Percentiles rank a stretch among this genome's conserved stretches.
phyloP scores from a whole-genome alignment of 2,329 filamentous ascomycete species.

The Leptographium wingfieldii region DNA sequence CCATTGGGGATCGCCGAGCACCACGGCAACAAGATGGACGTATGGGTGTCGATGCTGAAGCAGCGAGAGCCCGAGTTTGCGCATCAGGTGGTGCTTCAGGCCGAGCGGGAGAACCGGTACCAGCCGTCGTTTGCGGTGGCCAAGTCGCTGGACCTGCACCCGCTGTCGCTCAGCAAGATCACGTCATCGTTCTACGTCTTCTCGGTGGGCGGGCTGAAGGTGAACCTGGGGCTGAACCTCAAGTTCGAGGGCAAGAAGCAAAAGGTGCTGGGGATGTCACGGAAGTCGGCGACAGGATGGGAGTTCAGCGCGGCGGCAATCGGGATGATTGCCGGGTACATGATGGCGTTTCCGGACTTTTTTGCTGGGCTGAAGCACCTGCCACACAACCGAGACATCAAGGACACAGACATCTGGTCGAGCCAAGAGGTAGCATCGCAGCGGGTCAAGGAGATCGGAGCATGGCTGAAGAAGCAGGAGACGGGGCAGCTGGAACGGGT shows the following conservation, averaged over 20 bases:
- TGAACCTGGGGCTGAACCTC: constrained; percentile 88
- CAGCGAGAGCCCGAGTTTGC: constrained; percentile 73
- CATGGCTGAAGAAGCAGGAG: constrained; percentile 86
- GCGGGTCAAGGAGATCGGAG: constrained; percentile 85
- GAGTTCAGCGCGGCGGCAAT: constrained; percentile 85
- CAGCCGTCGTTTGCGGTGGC: constrained; percentile 83
- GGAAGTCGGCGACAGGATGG: constrained; percentile 78
- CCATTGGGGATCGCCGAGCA: constrained; percentile 76
- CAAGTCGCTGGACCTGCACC: constrained; percentile 66
- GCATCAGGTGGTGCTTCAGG: constrained; percentile 54
- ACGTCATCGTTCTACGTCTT: constrained; percentile 86
- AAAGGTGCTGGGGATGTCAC: constrained; percentile 91
- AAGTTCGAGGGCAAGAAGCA: constrained; percentile 94
- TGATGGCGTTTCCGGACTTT: constrained; percentile 90
- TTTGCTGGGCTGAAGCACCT: constrained; percentile 79
- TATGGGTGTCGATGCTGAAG: constrained; percentile 62
- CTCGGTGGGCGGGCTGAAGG: constrained; percentile 54
- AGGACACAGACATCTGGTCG: constrained; percentile 77
- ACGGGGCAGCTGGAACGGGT: constrained; percentile 88
- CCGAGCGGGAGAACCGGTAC: constrained; percentile 63
- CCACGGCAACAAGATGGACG: constrained; percentile 56
- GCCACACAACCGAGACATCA: constrained; percentile 71
- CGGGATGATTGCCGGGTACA: constrained; percentile 71
- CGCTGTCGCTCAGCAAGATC: constrained; percentile 85
- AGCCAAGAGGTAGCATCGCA: constrained; percentile 55